Base-by-base conservation (phyloP, 331 rosid genomes). In the Ulmus americana region DNA sequence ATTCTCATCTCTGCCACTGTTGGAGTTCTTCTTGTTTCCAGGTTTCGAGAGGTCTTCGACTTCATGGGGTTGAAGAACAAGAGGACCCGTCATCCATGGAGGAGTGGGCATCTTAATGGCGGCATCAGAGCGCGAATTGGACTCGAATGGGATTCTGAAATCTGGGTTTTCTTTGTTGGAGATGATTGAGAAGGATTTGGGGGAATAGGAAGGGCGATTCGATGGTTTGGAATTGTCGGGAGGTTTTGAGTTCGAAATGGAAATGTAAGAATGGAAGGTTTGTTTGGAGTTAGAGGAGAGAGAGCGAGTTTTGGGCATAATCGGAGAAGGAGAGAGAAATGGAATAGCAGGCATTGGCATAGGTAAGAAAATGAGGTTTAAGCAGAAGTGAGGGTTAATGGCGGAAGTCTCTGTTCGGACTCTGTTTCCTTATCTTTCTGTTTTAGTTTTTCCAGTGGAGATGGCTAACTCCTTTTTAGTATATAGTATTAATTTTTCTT, bases 51-150 rank as follows among this genome's bases (percentile, higher is more conserved):
- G 70, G 66, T 85, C 80, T 12, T 71, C 39, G 67, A 79, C 70
- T 15, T 90, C 77, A 15, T 70, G 71, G 63, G 88, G 83, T 69
- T 58, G 85, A 50, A 82, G 78, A 76, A 83, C 75, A 59, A 87
- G 87, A 56, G 94, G 94, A 70, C 71, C 84, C 70, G 65, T 79
- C 85, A 83, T 80, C 97, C 95, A 87, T 68, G 97, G 97, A 63
- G 97, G 75, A 3, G 94, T 71, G 48, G 86, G 95, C 57, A 60
- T 65, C 61, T 83, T 86, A 55, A 86, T 28, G 68, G 75, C 45
- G 14, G 68, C 71, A 67, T 69, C 61, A 45, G 87, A 71, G 67
- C 35, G 53, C 38, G 81, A 77, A 40, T 60, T 9, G 47, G 72
- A 39, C 35, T 74, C 74, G 16, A 57, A 13, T 3, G 69, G 65